Percentiles rank a stretch among this genome's conserved stretches.
Conservation (phyloP, 257 asterid species). For the Plantago major region DNA sequence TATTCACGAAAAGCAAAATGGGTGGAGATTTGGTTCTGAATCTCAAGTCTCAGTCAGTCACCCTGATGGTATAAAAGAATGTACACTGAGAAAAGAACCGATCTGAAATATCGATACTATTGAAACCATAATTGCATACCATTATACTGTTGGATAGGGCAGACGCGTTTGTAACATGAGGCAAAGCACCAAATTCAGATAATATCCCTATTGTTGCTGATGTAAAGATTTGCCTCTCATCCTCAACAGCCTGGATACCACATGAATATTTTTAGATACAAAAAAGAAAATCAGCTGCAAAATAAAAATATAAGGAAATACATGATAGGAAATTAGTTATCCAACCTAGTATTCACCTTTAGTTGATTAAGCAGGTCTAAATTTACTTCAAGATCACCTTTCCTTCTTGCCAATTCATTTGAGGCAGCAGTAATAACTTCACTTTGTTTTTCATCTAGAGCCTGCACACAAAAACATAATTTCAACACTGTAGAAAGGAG, state of each 20-base stretch:
- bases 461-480: conserved; percentile 36
- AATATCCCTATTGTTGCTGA: conserved; percentile 70
- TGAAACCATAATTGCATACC: conserved; percentile 37
- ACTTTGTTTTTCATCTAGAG: conserved; percentile 87
- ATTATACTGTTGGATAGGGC: conserved; percentile 69
- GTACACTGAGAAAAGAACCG: too few relatives aligned
- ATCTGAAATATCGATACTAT: conserved; percentile 1
- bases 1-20: too few relatives aligned
- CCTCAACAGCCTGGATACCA: conserved; percentile 67
- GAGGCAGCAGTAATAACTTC: conserved; percentile 86
- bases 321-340: neutral
- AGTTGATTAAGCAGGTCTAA: conserved; percentile 76
- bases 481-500: neutral
- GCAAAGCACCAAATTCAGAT: conserved; percentile 79
- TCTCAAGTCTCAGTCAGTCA: too few relatives aligned
- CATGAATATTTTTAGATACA: conserved; percentile 21
- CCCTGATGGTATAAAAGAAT: too few relatives aligned
- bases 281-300: conserved; percentile 7
- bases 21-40: too few relatives aligned
- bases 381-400: conserved; percentile 91
- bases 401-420: conserved; percentile 79
- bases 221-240: conserved; percentile 65
- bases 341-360: conserved; percentile 54
- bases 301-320: neutral
- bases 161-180: conserved; percentile 81